Conservation (phyloP, 1,284 basidiomycete species). For the Farysia itapuensis region DNA sequence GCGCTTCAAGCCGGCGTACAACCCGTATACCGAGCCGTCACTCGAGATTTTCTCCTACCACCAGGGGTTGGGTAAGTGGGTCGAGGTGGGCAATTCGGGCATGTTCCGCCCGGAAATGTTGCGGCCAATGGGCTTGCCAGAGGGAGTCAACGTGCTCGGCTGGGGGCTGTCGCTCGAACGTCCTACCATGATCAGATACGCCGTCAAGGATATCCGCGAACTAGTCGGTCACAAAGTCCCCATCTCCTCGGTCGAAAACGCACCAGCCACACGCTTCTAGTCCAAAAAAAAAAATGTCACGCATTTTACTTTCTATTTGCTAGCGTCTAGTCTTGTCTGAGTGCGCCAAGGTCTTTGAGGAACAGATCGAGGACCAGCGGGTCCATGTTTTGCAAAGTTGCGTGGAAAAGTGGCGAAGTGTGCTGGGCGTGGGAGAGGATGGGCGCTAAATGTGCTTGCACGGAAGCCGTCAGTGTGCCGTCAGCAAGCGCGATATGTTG, state of each 20-base stretch:
- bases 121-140: slow-evolving; percentile 92
- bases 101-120: slow-evolving; percentile 99
- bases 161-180: slow-evolving; percentile 95
- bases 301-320: background rate
- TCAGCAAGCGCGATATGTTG: slow-evolving; percentile 34
- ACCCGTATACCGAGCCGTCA: slow-evolving; percentile 76
- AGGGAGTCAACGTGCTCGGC: slow-evolving; percentile 92
- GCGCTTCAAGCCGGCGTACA: slow-evolving; percentile 96
- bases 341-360: slow-evolving; percentile 35
- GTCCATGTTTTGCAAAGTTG: slow-evolving; percentile 39
- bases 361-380: slow-evolving; percentile 53
- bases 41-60: slow-evolving; percentile 99
- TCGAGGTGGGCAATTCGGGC: slow-evolving; percentile 82
- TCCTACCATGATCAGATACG: slow-evolving; percentile 91
- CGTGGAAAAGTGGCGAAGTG: slow-evolving; percentile 14
- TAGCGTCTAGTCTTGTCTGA: background rate
- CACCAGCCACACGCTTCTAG: slow-evolving; percentile 56
- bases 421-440: slow-evolving; percentile 41
- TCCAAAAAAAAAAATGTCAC: too few species aligned
- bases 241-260: slow-evolving; percentile 50
- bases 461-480: slow-evolving; percentile 21
- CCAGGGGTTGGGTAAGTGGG: slow-evolving; percentile 90
- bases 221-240: slow-evolving; percentile 96
- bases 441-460: slow-evolving; percentile 29
- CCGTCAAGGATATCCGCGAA: slow-evolving; percentile 93